Evolutionary conservation across 2,329 filamentous ascomycete genomes (phyloP), one percentile per base, ranked within the genome.

Genomic region (Daldinia sp.): DNA sequence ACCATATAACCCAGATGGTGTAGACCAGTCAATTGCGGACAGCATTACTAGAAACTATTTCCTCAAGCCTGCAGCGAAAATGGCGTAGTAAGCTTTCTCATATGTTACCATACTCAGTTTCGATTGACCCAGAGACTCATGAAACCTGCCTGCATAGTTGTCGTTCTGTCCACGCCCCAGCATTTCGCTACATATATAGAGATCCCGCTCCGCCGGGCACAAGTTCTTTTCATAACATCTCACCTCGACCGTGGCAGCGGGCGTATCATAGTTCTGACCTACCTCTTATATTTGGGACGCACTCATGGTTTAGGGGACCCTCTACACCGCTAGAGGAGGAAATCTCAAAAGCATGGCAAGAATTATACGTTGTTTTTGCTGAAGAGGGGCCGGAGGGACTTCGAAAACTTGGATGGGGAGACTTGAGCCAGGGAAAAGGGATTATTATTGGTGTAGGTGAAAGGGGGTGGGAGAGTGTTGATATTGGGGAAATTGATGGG

Each of bases 291-390:
- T 60, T 60, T 18, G 39, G 55, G 6, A 58, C 55, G 12, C 55
- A 58, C 15, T 58, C 53, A 7, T 63, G 54, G 53, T 58, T 63
- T 20, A 58, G 60, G 48, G 60, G 54, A 4, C 53, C 53, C n/a
- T 58, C 60, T 3, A 51, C 53, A 4, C 18, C 44, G 2, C 9
- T 51, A 20, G 60, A 57, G 33, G 37, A 57, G 28, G 50, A 44
- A 9, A 44, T 10, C 42, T 44, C 18, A 23, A 20, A 44, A 44
- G 42, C 42, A 9, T 23, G 18, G 18, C 42, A 44, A 44, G 42
- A 44, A n/a, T 23, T 18, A 41, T 41, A 41, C 39, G 4, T 41
- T 6, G 15, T 41, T 3, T 41, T 41, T 41, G 15, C 35, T 41
- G 39, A 18, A 7, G 39, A 41, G 39, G 39, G 13, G 15, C 39